A percentile compares a stretch with the other conserved stretches of the same genome.
Evolutionary conservation across 2,329 filamentous ascomycete genomes (phyloP).

Genomic region (Didymella keratinophila): DNA sequence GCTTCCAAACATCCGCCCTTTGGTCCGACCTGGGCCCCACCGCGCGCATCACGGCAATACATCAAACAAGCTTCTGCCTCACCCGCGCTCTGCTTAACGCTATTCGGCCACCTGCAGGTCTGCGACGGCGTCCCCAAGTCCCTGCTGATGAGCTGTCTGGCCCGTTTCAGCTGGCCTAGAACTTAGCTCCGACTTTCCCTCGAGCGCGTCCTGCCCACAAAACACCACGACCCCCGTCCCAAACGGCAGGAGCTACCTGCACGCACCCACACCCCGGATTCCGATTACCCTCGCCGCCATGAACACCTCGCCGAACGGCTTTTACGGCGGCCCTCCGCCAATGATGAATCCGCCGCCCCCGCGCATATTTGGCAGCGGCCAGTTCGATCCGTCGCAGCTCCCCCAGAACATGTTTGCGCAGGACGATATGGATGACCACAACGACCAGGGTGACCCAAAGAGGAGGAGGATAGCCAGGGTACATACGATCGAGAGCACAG

Average conservation of each 20-base stretch:
- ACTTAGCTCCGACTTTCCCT: slow-evolving; percentile 25
- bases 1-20: slow-evolving; percentile 11
- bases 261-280: slow-evolving; percentile 7
- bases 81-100: slow-evolving; percentile 22
- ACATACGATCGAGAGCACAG: slow-evolving; percentile 39
- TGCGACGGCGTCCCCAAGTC: slow-evolving; percentile 38
- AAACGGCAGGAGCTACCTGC: slow-evolving; percentile 25
- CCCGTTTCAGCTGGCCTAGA: slow-evolving; percentile 43
- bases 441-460: slow-evolving; percentile 77
- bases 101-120: slow-evolving; percentile 35
- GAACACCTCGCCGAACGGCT: slow-evolving; percentile 46
- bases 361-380: slow-evolving; percentile 51
- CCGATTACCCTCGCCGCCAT: slow-evolving; percentile 29
- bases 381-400: slow-evolving; percentile 49
- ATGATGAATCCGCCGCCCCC: slow-evolving; percentile 51
- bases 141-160: slow-evolving; percentile 34
- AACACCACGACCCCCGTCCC: slow-evolving; percentile 29
- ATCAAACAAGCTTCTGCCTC: slow-evolving; percentile 36
- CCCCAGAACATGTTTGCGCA: slow-evolving; percentile 56
- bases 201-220: slow-evolving; percentile 29
- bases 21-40: slow-evolving; percentile 15
- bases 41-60: slow-evolving; percentile 21
- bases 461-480: slow-evolving; percentile 87
- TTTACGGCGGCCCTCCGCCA: slow-evolving; percentile 47
- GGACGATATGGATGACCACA: slow-evolving; percentile 60